Evolutionary conservation across 106 monocot genomes (phyloP).

Genomic region (Dactylorhiza incarnata): DNA sequence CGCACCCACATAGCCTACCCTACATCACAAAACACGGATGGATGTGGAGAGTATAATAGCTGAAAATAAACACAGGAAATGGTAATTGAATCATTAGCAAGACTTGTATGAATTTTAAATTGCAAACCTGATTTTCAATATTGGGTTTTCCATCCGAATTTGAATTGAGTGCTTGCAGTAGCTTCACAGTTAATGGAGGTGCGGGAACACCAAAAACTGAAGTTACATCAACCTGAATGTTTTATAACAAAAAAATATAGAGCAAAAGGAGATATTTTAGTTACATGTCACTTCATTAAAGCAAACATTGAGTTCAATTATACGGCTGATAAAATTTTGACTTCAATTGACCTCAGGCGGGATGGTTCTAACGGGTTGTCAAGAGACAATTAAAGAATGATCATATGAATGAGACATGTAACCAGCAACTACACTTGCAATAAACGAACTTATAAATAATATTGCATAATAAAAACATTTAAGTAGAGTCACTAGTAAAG

Average conservation of each 20-base stretch:
- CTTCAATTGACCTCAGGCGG: not conserved
- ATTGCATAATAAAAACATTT: too few relatives aligned
- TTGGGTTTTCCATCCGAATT: constrained; percentile 40
- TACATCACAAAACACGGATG: not conserved
- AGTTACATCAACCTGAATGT: constrained; percentile 71
- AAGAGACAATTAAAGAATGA: too few relatives aligned
- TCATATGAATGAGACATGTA: too few relatives aligned
- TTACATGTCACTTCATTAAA: not conserved
- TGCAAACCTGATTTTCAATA: constrained; percentile 56
- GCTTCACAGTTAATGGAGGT: constrained; percentile 67
- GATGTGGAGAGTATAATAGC: not conserved
- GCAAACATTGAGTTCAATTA: not conserved
- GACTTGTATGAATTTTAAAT: not conserved
- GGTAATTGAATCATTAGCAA: not conserved
- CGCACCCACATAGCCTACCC: not conserved
- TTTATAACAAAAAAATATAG: not conserved
- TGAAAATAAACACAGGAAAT: not conserved
- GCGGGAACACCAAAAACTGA: constrained; percentile 78
- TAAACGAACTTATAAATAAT: too few relatives aligned
- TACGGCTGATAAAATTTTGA: not conserved
- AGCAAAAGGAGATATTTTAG: not conserved
- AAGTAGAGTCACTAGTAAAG: too few relatives aligned
- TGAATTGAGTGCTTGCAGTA: constrained; percentile 38
- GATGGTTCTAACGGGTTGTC: too few relatives aligned
- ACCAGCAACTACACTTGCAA: too few relatives aligned